Percentiles rank a stretch among this genome's conserved stretches.
Evolutionary conservation across 2,329 filamentous ascomycete genomes (phyloP).

Genomic region (Cylindrodendrum hubeiense): DNA sequence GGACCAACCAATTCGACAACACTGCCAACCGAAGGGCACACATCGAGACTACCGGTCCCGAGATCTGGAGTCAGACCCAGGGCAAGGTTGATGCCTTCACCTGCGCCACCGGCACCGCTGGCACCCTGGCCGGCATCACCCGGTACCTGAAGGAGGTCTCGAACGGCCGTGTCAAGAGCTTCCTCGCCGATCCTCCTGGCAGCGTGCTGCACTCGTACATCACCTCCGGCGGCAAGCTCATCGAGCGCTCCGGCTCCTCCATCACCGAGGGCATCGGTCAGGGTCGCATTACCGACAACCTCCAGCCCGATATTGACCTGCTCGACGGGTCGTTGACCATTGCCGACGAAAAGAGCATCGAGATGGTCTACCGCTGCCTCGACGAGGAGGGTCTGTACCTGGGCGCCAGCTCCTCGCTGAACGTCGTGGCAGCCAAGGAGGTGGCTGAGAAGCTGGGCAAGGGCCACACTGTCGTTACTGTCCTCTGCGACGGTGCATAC

Average conservation of each 20-base stretch:
- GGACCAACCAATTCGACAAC: slow-evolving; percentile 99
- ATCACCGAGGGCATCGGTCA: slow-evolving; percentile 99
- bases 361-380: slow-evolving; percentile 96
- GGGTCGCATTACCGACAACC: slow-evolving; percentile 95
- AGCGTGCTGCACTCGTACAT: slow-evolving; percentile 95
- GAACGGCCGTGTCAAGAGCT: slow-evolving; percentile 83
- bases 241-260: slow-evolving; percentile 84
- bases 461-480: slow-evolving; percentile 91
- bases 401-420: slow-evolving; percentile 92
- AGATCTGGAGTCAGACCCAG: slow-evolving; percentile 93
- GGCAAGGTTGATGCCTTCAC: slow-evolving; percentile 94
- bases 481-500: slow-evolving; percentile 97
- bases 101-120: slow-evolving; percentile 92
- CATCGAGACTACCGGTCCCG: slow-evolving; percentile 95
- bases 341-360: slow-evolving; percentile 92
- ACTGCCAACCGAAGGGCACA: slow-evolving; percentile 92
- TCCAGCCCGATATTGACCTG: slow-evolving; percentile 85
- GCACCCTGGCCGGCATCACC: slow-evolving; percentile 90
- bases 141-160: slow-evolving; percentile 88
- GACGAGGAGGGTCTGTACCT: slow-evolving; percentile 97
- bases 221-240: slow-evolving; percentile 82
- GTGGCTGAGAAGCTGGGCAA: slow-evolving; percentile 90
- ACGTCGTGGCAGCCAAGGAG: slow-evolving; percentile 95
- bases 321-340: slow-evolving; percentile 89
- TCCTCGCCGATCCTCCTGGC: slow-evolving; percentile 93